A percentile compares a stretch with the other conserved stretches of the same genome.
These are phyloP conservation scores for Haplographium delicatum DNA, from an alignment of 495 filamentous ascomycete genomes.

Conservation along the genomic window DNA sequence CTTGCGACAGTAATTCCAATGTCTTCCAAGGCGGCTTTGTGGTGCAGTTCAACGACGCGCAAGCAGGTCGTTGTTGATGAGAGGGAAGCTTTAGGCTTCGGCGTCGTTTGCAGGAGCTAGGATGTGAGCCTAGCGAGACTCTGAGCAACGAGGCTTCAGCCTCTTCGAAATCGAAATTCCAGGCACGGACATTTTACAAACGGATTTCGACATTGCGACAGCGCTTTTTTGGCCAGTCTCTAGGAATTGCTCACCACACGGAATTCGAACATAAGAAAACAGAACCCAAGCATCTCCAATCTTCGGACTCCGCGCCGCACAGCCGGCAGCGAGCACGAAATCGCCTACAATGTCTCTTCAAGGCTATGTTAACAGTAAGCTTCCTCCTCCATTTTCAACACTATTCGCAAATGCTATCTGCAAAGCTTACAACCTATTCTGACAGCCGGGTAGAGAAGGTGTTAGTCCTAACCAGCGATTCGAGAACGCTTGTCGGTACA, in stretches of 20 bases:
- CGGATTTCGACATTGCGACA: no score
- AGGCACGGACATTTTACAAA: conserved; percentile 3
- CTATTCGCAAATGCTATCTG: not conserved
- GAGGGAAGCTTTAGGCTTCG: conserved; percentile 3
- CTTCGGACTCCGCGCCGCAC: conserved; percentile 12
- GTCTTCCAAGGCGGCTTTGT: not conserved
- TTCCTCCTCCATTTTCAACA: conserved; percentile 1
- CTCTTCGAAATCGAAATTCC: no score
- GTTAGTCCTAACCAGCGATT: conserved; percentile 85
- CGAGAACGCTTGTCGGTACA: conserved; percentile 77
- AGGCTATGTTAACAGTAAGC: conserved; percentile 27
- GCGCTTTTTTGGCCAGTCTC: no score
- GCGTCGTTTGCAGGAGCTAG: no score
- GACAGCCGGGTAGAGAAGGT: conserved; percentile 67
- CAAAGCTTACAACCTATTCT: conserved; percentile 32
- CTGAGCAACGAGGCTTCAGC: conserved; percentile 18
- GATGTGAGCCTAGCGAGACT: conserved; percentile 1
- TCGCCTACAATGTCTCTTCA: conserved; percentile 23
- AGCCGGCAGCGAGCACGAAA: conserved; percentile 14
- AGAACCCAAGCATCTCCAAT: not conserved
- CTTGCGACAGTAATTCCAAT: not conserved
- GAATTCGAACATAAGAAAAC: not conserved
- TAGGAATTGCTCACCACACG: not conserved
- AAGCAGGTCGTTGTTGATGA: conserved; percentile 2
- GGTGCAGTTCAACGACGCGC: conserved; percentile 5